Base-by-base conservation (phyloP, 2,329 filamentous ascomycete species). In the Clonostachys rhizophaga region DNA sequence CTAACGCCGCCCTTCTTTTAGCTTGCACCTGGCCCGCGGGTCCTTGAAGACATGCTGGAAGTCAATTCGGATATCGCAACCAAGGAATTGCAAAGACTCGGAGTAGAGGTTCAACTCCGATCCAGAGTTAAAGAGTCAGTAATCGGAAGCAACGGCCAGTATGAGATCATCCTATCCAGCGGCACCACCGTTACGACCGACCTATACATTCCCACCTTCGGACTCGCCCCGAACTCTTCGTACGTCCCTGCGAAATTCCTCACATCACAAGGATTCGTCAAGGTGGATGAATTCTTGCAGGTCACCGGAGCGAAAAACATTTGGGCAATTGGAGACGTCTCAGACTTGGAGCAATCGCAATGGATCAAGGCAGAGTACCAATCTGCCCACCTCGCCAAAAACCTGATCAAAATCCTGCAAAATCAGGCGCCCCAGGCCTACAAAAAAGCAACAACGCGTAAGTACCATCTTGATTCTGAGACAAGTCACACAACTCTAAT, bases 161-260 rank as follows among this genome's bases (percentile, higher is more conserved):
- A 49, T 4, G 50, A 50, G 4, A 65, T 83, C 17, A 57, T 58
- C 36, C 66, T 83, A 8, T 62, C 63, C 34, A 64, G 62, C 49
- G 75, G 75, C 51, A 68, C 72, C 51, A 74, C 61, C 44, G 55
- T 82, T 49, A 53, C 63, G 8, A 78, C 78, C 3, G 79, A 84
- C 54, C 50, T 78, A n/a, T 80, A 79, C 59, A 64, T 84, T 20
- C 72, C 79, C 6, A 78, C 79, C 5, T 71, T 74, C 55, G 81
- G 81, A 34, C 60, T 81, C 39, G 56, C 66, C 17, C 75, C 79
- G 41, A 84, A 83, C 61, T 72, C 75, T 6, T 71, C 72, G 39
- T 83, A 71, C 58, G 53, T 84, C 5, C 72, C 75, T 2, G 58
- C 55, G 5, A 56, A 59, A 40, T 62, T 75, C 49, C 65, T 81